A percentile compares a stretch with the other conserved stretches of the same genome.
These are phyloP conservation scores for Nasturtium officinale DNA, from an alignment of 345 rosid genomes.

Conservation along the genomic window DNA sequence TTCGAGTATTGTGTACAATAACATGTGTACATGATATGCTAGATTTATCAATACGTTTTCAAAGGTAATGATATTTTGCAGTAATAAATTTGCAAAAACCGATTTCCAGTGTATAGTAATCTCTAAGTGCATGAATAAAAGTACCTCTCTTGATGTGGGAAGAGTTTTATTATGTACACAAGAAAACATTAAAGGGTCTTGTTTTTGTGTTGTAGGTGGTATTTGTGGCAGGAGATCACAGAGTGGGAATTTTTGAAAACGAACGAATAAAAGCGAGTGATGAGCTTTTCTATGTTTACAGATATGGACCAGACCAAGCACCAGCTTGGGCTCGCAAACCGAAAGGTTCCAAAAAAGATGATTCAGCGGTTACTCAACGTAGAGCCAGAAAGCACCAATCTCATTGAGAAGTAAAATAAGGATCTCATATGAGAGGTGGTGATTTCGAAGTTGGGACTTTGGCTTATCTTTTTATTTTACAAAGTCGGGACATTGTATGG, in stretches of 20 bases:
- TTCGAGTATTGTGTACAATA: neutral
- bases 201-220: slow-evolving; percentile 62
- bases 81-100: neutral
- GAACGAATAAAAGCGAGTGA: slow-evolving; percentile 92
- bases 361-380: slow-evolving; percentile 67
- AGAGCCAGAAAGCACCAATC: slow-evolving; percentile 99
- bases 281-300: slow-evolving; percentile 93
- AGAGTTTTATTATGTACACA: neutral
- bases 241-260: slow-evolving; percentile 95
- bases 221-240: slow-evolving; percentile 98
- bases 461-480: too few relatives aligned
- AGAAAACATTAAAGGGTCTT: neutral
- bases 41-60: neutral
- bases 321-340: slow-evolving; percentile 98
- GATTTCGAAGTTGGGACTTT: slow-evolving; percentile 1
- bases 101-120: neutral
- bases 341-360: slow-evolving; percentile 86
- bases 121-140: neutral
- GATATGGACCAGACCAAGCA: slow-evolving; percentile 97
- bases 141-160: slow-evolving; percentile 9
- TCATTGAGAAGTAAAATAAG: slow-evolving; percentile 55
- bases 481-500: neutral
- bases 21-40: neutral
- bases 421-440: slow-evolving; percentile 2
- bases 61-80: neutral